phyloP scores from a whole-genome alignment of 306 rosid species.

The Corylus avellana region DNA sequence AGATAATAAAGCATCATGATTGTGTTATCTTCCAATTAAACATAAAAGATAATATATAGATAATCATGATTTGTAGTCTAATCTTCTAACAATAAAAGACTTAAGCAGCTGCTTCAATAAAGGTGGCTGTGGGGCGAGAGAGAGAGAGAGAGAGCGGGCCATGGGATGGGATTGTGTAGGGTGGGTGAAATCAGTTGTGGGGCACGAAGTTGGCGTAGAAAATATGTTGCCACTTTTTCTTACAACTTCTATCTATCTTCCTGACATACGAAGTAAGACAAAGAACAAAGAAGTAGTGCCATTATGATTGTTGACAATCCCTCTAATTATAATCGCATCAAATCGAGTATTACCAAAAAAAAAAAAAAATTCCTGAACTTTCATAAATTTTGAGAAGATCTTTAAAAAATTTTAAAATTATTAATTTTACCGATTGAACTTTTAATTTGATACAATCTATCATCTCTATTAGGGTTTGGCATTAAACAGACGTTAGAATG shows the following conservation, averaged over 20 bases:
- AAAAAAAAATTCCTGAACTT: too few species aligned
- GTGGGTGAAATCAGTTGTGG: slow-evolving; percentile 2
- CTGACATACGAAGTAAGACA: neutral
- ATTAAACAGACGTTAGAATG: too few species aligned
- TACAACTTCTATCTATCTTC: neutral
- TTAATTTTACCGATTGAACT: too few species aligned
- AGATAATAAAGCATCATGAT: slow-evolving; percentile 10
- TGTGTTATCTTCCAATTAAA: neutral
- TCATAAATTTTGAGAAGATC: too few species aligned
- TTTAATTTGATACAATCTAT: too few species aligned
- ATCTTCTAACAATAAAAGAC: neutral
- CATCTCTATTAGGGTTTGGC: too few species aligned
- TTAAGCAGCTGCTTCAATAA: neutral
- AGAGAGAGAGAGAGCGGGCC: neutral
- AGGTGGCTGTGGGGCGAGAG: neutral
- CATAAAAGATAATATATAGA: neutral
- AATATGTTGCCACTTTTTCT: neutral
- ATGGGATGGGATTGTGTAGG: neutral
- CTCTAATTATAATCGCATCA: neutral
- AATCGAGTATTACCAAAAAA: too few species aligned
- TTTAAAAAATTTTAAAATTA: too few species aligned
- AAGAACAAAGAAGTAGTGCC: neutral
- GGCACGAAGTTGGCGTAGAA: neutral
- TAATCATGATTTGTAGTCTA: neutral
- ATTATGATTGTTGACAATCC: neutral